Percentiles rank a stretch among this genome's conserved stretches.
Evolutionary conservation across 306 rosid species (phyloP).

Genomic region (Cajanus cajan): DNA sequence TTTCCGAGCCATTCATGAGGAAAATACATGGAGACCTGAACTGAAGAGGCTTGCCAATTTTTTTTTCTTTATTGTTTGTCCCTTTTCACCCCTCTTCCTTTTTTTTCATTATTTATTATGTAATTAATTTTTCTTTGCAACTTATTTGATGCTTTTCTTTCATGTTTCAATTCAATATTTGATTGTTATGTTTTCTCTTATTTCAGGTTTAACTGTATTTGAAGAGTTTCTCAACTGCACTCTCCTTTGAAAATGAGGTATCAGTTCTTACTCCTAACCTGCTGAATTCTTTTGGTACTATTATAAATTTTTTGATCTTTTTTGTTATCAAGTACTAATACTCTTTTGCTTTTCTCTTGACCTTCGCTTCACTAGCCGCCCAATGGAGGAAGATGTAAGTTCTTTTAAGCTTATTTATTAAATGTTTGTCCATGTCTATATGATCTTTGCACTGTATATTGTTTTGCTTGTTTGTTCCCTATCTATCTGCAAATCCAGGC

Average conservation of each 20-base stretch:
- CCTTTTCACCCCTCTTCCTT: not conserved
- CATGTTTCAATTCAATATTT: not conserved
- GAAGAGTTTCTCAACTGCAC: not conserved
- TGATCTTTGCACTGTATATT: not conserved
- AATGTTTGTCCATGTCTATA: not conserved
- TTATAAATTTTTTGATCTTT: not conserved
- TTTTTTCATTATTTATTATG: not conserved
- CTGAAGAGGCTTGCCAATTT: constrained; percentile 44
- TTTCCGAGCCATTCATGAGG: constrained; percentile 45
- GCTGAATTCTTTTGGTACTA: not conserved
- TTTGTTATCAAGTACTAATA: not conserved
- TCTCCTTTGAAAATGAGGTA: constrained; percentile 38
- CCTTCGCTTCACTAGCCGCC: constrained; percentile 44
- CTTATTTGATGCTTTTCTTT: not conserved
- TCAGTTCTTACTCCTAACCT: not conserved
- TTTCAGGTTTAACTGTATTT: not conserved
- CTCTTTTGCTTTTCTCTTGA: not conserved
- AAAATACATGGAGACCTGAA: constrained; percentile 56
- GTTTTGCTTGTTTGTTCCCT: not conserved
- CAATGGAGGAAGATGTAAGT: constrained; percentile 94
- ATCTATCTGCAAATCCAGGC: not conserved
- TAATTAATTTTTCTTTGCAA: not conserved
- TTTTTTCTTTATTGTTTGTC: not conserved
- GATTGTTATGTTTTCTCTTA: not conserved
- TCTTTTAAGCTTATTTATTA: not conserved